Evolutionary conservation across 2,329 filamentous ascomycete genomes (phyloP).

Genomic region (Aspergillus terreus): DNA sequence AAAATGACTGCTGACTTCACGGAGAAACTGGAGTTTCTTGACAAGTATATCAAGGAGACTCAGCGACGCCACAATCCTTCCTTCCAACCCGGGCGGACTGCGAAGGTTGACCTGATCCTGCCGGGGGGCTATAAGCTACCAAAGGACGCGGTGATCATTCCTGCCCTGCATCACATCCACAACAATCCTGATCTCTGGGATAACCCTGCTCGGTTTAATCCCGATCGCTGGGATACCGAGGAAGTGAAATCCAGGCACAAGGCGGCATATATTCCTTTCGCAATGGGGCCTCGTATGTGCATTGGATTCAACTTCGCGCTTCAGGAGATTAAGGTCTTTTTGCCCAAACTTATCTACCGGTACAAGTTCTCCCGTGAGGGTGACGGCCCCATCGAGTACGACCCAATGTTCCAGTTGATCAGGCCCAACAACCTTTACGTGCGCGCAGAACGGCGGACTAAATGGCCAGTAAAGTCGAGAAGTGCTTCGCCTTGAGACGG

Average conservation of each 20-base stretch:
- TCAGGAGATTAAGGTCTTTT: conserved; percentile 55
- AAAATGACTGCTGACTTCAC: conserved; percentile 48
- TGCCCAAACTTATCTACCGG: conserved; percentile 57
- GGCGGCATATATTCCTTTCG: conserved; percentile 58
- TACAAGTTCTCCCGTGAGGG: conserved; percentile 55
- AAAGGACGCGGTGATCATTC: conserved; percentile 51
- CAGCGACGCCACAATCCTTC: conserved; percentile 59
- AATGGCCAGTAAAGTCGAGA: conserved; percentile 18
- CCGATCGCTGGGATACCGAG: conserved; percentile 57
- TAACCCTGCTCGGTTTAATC: conserved; percentile 56
- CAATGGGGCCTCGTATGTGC: conserved; percentile 54
- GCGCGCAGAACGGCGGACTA: conserved; percentile 16
- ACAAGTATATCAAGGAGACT: conserved; percentile 54
- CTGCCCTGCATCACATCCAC: conserved; percentile 45
- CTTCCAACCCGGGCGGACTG: conserved; percentile 58
- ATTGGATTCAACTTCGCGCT: conserved; percentile 65
- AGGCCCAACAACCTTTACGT: conserved; percentile 25
- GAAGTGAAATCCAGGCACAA: conserved; percentile 51
- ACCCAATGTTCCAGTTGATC: conserved; percentile 29
- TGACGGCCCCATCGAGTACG: conserved; percentile 45
- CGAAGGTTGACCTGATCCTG: conserved; percentile 54
- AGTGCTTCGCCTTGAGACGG: no score
- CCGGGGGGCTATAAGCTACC: conserved; percentile 58
- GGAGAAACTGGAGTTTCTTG: conserved; percentile 44
- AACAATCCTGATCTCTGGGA: conserved; percentile 56